A percentile compares a stretch with the other conserved stretches of the same genome.
These are phyloP conservation scores for Gracilaria domingensis DNA, from an alignment of 23 red algal species.

Conservation along the genomic window DNA sequence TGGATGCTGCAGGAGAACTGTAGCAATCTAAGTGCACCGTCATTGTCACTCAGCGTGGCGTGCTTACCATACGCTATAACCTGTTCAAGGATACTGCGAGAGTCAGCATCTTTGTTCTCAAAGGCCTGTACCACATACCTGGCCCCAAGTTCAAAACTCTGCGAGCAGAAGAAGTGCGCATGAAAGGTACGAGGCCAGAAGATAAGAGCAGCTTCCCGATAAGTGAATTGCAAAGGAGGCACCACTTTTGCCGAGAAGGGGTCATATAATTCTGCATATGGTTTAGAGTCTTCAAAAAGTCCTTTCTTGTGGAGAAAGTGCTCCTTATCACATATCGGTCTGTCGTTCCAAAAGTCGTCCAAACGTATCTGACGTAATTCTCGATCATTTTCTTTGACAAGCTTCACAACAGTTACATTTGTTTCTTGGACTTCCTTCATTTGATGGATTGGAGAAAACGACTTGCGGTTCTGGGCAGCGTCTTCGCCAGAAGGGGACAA, in stretches of 20 bases:
- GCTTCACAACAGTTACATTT: not conserved
- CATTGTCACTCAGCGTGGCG: not conserved
- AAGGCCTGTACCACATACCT: not conserved
- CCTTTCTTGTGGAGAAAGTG: not conserved
- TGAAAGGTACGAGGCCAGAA: slow-evolving; percentile 3
- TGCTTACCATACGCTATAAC: not conserved
- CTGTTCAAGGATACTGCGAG: not conserved
- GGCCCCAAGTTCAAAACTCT: not conserved
- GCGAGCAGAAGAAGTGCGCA: not conserved
- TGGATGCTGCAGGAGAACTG: not conserved
- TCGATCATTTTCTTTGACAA: not conserved
- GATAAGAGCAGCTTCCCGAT: not conserved
- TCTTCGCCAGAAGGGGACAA: not conserved
- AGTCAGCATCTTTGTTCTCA: not conserved
- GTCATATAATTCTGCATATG: not conserved
- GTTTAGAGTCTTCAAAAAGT: not conserved
- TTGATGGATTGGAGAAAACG: not conserved
- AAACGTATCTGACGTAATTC: not conserved
- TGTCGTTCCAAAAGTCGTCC: not conserved
- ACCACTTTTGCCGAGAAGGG: not conserved
- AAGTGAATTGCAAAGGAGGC: not conserved
- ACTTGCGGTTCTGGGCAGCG: not conserved
- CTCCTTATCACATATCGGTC: not conserved
- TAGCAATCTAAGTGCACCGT: not conserved
- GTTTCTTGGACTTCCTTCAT: slow-evolving; percentile 7